Conservation (phyloP, 257 asterid species). For the Jacaranda copaia region DNA sequence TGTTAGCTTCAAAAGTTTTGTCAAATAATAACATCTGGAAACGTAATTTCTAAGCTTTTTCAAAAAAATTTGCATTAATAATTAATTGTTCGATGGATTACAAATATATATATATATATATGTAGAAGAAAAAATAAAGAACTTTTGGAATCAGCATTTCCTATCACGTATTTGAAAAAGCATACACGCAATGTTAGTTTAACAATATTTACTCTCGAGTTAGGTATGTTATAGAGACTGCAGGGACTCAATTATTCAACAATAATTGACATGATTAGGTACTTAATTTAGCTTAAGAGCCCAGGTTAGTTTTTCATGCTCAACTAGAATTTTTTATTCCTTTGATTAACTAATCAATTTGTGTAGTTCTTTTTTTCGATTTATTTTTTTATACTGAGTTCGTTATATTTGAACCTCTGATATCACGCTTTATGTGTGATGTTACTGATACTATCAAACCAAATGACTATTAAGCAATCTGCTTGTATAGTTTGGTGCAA, state of each 20-base stretch:
- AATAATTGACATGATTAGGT: not conserved
- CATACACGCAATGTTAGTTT: not conserved
- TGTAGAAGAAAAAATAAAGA: not conserved
- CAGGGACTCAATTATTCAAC: not conserved
- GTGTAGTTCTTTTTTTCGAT: too few relatives aligned
- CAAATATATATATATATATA: not conserved
- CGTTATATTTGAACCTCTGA: too few relatives aligned
- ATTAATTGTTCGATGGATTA: not conserved
- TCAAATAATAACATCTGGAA: too few relatives aligned
- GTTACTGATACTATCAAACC: too few relatives aligned
- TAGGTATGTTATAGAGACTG: not conserved
- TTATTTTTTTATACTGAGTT: too few relatives aligned
- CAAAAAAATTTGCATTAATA: too few relatives aligned
- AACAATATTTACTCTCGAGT: not conserved
- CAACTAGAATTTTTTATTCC: not conserved
- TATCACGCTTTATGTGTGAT: too few relatives aligned
- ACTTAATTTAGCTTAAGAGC: not conserved
- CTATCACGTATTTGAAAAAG: not conserved
- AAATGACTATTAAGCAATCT: too few relatives aligned
- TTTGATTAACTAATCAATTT: not conserved
- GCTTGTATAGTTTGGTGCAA: conserved; percentile 7
- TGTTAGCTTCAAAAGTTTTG: too few relatives aligned
- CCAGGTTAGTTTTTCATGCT: not conserved
- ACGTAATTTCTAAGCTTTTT: too few relatives aligned
- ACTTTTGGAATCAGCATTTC: not conserved